phyloP scores from a whole-genome alignment of 805 yeast species.

The Ogataea haglerorum region DNA sequence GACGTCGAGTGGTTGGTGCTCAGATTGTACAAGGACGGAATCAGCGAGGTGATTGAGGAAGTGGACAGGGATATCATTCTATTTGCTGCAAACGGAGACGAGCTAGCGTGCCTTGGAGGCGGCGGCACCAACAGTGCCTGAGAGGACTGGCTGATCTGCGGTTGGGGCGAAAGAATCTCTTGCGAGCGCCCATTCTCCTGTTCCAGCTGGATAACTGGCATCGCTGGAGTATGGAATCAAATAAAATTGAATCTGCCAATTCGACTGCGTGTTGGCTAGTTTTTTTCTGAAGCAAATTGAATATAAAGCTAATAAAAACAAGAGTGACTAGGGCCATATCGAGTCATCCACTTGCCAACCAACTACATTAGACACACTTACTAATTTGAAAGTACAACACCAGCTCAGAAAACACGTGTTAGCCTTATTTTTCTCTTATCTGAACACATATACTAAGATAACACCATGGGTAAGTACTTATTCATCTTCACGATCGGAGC shows the following conservation, averaged over 20 bases:
- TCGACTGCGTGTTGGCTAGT: slow-evolving; percentile 1
- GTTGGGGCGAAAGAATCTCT: slow-evolving; percentile 6
- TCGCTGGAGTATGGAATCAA: neutral
- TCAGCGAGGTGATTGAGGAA: slow-evolving; percentile 29
- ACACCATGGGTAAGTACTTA: slow-evolving; percentile 12
- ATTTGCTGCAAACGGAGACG: slow-evolving; percentile 22
- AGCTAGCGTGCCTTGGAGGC: neutral
- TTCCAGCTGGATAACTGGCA: slow-evolving; percentile 7
- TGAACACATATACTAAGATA: neutral
- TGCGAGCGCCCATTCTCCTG: slow-evolving; percentile 5
- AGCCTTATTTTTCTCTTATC: neutral
- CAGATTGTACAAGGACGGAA: slow-evolving; percentile 29
- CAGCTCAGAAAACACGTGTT: too few species aligned
- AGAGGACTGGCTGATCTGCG: slow-evolving; percentile 2
- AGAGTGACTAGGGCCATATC: neutral
- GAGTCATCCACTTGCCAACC: neutral
- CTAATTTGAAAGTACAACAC: neutral
- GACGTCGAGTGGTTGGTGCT: slow-evolving; percentile 27
- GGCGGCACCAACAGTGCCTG: slow-evolving; percentile 2
- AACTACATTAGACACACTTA: neutral
- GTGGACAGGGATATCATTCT: slow-evolving; percentile 32
- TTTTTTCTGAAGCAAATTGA: slow-evolving; percentile 3
- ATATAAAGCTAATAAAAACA: neutral
- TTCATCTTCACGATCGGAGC: neutral
- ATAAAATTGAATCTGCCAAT: slow-evolving; percentile 4